Conservation (phyloP, 192 early-diverging fungal species). For the Backusella tuberculispora region DNA sequence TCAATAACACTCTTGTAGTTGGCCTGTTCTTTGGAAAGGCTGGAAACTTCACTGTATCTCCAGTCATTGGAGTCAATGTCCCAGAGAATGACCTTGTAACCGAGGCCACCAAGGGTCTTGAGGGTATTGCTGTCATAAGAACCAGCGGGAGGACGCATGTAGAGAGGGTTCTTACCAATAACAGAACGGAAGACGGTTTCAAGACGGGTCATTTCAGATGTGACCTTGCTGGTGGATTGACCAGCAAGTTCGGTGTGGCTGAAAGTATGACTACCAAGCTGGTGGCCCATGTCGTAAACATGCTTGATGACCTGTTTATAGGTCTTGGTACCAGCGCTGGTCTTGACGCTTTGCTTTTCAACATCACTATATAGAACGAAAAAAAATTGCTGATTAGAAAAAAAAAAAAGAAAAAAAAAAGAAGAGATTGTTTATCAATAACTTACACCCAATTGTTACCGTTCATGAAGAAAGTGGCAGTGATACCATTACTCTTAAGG, state of each 20-base stretch:
- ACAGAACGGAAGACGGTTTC: slow-evolving; percentile 21
- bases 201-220: slow-evolving; percentile 25
- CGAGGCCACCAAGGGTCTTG: slow-evolving; percentile 35
- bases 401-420: neutral
- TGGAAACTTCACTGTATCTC: slow-evolving; percentile 20
- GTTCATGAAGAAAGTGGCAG: slow-evolving; percentile 75
- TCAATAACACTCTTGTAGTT: slow-evolving; percentile 28
- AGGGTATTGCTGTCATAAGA: slow-evolving; percentile 29
- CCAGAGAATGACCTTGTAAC: slow-evolving; percentile 52
- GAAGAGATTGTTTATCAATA: neutral
- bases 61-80: slow-evolving; percentile 50
- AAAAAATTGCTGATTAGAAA: neutral
- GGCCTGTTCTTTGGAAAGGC: slow-evolving; percentile 18
- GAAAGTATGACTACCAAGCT: slow-evolving; percentile 40
- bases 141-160: slow-evolving; percentile 62
- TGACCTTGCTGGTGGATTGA: slow-evolving; percentile 15
- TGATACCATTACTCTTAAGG: slow-evolving; percentile 26
- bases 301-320: slow-evolving; percentile 31
- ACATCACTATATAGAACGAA: slow-evolving; percentile 23
- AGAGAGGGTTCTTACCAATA: slow-evolving; percentile 26
- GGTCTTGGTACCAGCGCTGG: slow-evolving; percentile 17
- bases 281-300: slow-evolving; percentile 27
- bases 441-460: slow-evolving; percentile 58
- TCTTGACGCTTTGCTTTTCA: slow-evolving; percentile 21
- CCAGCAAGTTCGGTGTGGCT: slow-evolving; percentile 25